Evolutionary conservation across 352 stramenopile genomes (phyloP).

Genomic region (Halophytophthora batemanensis): DNA sequence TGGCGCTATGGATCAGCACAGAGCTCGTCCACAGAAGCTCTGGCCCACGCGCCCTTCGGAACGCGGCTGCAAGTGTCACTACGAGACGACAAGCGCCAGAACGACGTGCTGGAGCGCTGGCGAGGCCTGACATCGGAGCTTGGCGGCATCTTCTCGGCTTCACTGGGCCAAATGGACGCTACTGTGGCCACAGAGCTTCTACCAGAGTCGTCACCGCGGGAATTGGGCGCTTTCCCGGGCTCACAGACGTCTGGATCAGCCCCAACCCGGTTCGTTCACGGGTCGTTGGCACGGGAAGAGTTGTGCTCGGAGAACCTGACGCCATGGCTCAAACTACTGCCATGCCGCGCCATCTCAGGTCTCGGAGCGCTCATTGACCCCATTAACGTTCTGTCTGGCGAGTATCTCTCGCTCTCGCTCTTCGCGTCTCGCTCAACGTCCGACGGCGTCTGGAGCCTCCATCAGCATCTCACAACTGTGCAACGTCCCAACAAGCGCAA

Average conservation of each 20-base stretch:
- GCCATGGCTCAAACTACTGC: constrained; percentile 87
- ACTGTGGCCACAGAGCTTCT: constrained; percentile 31
- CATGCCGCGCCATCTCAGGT: constrained; percentile 59
- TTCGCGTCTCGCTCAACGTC: constrained; percentile 29
- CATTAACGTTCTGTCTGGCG: constrained; percentile 63
- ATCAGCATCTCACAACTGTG: constrained; percentile 63
- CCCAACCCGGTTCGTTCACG: constrained; percentile 43
- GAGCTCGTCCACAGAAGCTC: constrained; percentile 9
- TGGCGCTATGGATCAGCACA: constrained; percentile 39
- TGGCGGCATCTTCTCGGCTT: constrained; percentile 79
- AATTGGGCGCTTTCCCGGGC: constrained; percentile 12
- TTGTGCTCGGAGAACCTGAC: constrained; percentile 88
- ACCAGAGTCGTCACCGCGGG: constrained; percentile 2
- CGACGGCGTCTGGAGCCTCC: constrained; percentile 28
- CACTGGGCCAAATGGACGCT: constrained; percentile 76
- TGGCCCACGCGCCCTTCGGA: constrained; percentile 55
- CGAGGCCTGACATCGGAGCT: constrained; percentile 69
- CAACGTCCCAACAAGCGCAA: constrained; percentile 29
- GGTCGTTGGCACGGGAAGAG: constrained; percentile 73
- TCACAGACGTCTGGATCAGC: constrained; percentile 5
- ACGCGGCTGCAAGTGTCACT: constrained; percentile 59
- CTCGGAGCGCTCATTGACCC: constrained; percentile 73
- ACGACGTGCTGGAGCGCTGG: constrained; percentile 40
- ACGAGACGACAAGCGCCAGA: constrained; percentile 5
- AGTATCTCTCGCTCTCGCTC: constrained; percentile 65